Evolutionary conservation across 176 grass and related monocot genomes (phyloP), one percentile per base, ranked within the genome.

Genomic region (Juncus inflexus): DNA sequence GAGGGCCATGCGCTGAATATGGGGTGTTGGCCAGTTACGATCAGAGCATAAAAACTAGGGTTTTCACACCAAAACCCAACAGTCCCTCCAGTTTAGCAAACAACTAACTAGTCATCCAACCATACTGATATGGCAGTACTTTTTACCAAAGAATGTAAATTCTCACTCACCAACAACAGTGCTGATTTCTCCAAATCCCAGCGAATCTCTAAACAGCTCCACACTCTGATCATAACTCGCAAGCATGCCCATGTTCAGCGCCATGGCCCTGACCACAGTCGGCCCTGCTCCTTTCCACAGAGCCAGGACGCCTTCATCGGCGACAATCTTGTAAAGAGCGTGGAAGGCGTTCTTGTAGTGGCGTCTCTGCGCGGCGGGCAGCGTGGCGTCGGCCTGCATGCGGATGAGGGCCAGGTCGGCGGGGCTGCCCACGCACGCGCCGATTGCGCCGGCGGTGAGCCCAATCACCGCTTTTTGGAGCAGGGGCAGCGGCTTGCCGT

Each of bases 161-260:
- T 16, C 35, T 52, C 19, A 61, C 85, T 81, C 90, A 95, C 90
- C 86, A 42, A 95, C 14, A 2, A 95, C 81, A 65, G 83, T 95
- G 72, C 83, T 41, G 19, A 95, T 12, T 84, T 95, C 90, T n/a
- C 90, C 86, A 67, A 83, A 72, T 38, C 83, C 90, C 71, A 95
- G 65, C 60, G 74, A 80, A 77, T 90, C 90, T 67, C 75, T 86
- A 77, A 95, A 86, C 40, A 95, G 42, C 60, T 95, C 90, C 57
- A 84, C 90, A 77, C 83, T 90, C 75, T 95, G 90, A 57, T 95
- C 86, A 67, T 95, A 95, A 7, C 86, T 90, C 50, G 90, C 86
- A 84, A 95, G 86, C 86, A 95, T 95, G 60, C 90, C 90, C 86
- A 95, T 95, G 72, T 95, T 95, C 15, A 90, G 78, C 16, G 90